phyloP scores from a whole-genome alignment of 768 basidiomycete species.

The Termitomyces sp. region DNA sequence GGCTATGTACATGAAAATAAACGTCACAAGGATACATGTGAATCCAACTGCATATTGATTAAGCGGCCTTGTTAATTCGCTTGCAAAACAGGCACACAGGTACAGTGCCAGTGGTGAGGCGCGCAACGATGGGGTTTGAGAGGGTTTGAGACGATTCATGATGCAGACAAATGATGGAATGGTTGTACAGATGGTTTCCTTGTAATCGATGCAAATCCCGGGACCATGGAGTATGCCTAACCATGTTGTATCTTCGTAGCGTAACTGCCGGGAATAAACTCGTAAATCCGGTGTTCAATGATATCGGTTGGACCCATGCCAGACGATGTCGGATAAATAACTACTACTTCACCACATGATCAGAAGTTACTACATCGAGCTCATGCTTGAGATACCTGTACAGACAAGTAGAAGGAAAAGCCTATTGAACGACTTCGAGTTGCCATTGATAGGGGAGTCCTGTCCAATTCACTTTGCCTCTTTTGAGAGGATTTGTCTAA shows the following conservation, averaged over 20 bases:
- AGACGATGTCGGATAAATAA: no score
- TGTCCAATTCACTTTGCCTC: background rate
- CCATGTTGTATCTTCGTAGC: no score
- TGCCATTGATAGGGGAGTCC: background rate
- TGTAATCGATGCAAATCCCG: no score
- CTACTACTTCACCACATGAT: slow-evolving; percentile 2
- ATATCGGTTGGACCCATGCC: no score
- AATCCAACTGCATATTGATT: slow-evolving; percentile 8
- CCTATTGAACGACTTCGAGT: background rate
- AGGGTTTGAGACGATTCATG: slow-evolving; percentile 2
- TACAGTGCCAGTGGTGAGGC: slow-evolving; percentile 10
- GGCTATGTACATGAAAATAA: slow-evolving; percentile 1
- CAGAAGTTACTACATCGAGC: background rate
- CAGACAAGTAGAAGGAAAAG: background rate
- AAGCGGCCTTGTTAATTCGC: slow-evolving; percentile 13
- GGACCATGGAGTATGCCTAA: no score
- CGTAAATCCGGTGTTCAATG: no score
- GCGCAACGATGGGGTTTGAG: background rate
- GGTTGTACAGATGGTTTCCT: background rate
- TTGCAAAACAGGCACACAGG: slow-evolving; percentile 20
- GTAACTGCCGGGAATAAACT: no score
- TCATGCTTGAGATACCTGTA: background rate
- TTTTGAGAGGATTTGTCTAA: background rate
- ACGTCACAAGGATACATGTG: slow-evolving; percentile 14
- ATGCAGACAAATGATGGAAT: background rate